Percentiles rank a stretch among this genome's conserved stretches.
These are phyloP conservation scores for Xylariomycetidae sp. DNA, from an alignment of 2,329 filamentous ascomycete genomes.

Conservation along the genomic window DNA sequence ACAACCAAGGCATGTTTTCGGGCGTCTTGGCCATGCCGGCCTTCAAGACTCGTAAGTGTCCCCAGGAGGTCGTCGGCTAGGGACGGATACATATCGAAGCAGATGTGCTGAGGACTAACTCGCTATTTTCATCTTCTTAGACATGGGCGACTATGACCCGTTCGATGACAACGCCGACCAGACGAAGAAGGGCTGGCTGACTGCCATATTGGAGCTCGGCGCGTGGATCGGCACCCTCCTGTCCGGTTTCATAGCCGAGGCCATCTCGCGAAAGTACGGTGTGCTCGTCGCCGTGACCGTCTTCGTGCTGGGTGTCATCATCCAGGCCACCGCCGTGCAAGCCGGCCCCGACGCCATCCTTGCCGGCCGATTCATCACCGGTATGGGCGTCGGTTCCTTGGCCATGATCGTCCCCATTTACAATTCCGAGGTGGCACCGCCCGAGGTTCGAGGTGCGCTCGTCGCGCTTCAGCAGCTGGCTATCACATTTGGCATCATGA, in stretches of 20 bases:
- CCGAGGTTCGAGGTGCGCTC: conserved; percentile 36
- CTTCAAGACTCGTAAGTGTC: conserved; percentile 44
- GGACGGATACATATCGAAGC: too few species aligned
- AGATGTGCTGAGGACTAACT: conserved; percentile 5
- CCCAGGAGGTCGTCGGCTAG: not conserved
- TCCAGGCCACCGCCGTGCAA: conserved; percentile 59
- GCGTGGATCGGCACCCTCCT: conserved; percentile 72
- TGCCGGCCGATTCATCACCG: conserved; percentile 68
- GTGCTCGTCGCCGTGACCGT: conserved; percentile 62
- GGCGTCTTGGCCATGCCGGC: conserved; percentile 58
- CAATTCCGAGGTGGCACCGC: conserved; percentile 42
- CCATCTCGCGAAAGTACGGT: conserved; percentile 62
- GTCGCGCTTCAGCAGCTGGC: conserved; percentile 46
- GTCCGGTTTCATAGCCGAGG: conserved; percentile 68
- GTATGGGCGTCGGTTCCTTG: conserved; percentile 65
- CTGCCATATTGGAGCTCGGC: conserved; percentile 68
- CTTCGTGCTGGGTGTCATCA: conserved; percentile 66
- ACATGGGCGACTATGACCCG: conserved; percentile 52
- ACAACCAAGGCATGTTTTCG: conserved; percentile 75
- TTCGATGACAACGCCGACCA: conserved; percentile 39
- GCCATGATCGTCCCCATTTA: conserved; percentile 62
- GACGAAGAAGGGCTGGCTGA: conserved; percentile 56
- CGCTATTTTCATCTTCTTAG: conserved; percentile 14
- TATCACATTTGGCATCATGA: conserved; percentile 54
- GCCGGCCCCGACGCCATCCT: conserved; percentile 58